Percentiles rank a stretch among this genome's conserved stretches.
Conservation (phyloP, 176 grass and related monocot genomes). For the Sorghum bicolor region DNA sequence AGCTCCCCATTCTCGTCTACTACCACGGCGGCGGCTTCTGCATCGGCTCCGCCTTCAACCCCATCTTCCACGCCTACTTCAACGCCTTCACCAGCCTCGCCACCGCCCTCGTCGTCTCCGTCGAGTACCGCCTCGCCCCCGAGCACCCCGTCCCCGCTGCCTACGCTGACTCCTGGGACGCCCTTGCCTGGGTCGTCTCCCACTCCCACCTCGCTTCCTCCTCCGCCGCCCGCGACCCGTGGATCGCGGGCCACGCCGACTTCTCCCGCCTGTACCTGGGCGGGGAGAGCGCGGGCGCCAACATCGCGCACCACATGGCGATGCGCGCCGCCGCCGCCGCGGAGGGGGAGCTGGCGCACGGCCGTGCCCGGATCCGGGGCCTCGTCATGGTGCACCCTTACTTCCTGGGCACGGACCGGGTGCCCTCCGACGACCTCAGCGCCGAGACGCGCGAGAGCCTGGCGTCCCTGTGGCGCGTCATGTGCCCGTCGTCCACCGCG, state of each 20-base stretch:
- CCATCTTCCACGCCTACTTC: constrained; percentile 57
- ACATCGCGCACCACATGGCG: constrained; percentile 73
- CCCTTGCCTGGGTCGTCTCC: constrained; percentile 63
- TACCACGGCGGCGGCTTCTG: constrained; percentile 71
- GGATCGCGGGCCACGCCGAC: constrained; percentile 46
- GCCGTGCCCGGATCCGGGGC: constrained; percentile 39
- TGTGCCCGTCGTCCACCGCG: constrained; percentile 47
- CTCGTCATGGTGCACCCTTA: constrained; percentile 72
- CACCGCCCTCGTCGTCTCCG: constrained; percentile 50
- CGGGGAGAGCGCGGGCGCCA: constrained; percentile 69
- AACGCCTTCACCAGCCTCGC: constrained; percentile 41
- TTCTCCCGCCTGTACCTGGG: constrained; percentile 71
- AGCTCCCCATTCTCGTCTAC: constrained; percentile 55
- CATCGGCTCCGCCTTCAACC: constrained; percentile 67
- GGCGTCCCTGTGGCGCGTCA: constrained; percentile 40
- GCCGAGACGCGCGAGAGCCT: constrained; percentile 30
- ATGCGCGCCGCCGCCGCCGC: constrained; percentile 37
- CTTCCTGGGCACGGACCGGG: constrained; percentile 57
- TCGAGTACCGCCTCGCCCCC: constrained; percentile 80
- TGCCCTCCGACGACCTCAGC: constrained; percentile 43
- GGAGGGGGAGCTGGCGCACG: constrained; percentile 40
- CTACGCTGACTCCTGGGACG: constrained; percentile 51
- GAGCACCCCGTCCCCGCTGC: constrained; percentile 67
- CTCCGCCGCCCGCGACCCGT: neutral
- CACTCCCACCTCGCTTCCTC: neutral